These are phyloP conservation scores for Paramecium tetraurelia DNA, from an alignment of 73 alveolate species.

Conservation along the genomic window DNA sequence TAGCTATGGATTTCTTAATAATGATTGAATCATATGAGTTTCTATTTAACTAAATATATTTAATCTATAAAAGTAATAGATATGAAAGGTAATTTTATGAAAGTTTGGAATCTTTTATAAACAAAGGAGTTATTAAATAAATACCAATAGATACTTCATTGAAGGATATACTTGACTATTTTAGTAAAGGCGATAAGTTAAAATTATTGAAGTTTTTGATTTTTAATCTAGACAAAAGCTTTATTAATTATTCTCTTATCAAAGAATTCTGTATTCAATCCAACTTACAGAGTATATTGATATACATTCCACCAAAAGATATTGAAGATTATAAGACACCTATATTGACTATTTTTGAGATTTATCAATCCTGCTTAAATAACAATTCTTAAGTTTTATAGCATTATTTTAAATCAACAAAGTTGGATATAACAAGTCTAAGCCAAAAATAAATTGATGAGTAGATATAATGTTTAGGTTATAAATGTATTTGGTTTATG, in stretches of 20 bases:
- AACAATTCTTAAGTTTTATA: background rate
- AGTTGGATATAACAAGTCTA: background rate
- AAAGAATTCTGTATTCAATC: background rate
- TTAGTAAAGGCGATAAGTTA: background rate
- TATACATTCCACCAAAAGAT: background rate
- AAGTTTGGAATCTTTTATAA: background rate
- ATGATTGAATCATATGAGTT: background rate
- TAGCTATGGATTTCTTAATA: background rate
- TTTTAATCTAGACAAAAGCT: background rate
- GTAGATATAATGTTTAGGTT: background rate
- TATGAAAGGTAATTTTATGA: background rate
- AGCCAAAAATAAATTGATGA: background rate
- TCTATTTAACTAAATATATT: background rate
- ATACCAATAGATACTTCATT: background rate
- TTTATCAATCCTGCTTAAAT: background rate
- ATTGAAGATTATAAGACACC: constrained; percentile 25
- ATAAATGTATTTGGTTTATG: constrained; percentile 32
- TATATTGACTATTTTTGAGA: background rate
- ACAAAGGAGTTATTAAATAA: background rate
- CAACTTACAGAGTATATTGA: background rate
- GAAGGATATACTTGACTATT: background rate
- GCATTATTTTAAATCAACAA: background rate
- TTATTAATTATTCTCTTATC: background rate
- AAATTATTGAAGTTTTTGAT: background rate
- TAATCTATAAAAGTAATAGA: background rate